Conservation (phyloP, 2,329 filamentous ascomycete species). For the Penicillium sumatraense region DNA sequence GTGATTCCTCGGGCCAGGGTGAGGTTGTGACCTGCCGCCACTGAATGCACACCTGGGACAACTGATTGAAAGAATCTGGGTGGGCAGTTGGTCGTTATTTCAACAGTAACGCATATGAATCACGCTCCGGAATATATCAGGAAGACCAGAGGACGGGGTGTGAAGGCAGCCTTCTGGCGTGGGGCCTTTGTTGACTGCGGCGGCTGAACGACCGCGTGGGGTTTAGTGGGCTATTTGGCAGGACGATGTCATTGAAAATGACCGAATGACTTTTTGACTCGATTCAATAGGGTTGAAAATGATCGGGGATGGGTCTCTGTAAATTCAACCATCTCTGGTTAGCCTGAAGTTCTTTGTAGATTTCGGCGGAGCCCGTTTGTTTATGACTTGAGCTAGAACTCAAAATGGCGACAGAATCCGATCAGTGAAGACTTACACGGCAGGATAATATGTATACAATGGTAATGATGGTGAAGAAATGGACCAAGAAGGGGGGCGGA, state of each 20-base stretch:
- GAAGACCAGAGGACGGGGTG: not conserved
- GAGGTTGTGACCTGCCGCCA: not conserved
- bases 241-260: conserved; percentile 3
- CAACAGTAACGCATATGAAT: not conserved
- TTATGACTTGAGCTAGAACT: conserved; percentile 9
- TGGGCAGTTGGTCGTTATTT: not conserved
- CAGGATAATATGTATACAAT: conserved; percentile 23
- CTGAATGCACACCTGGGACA: not conserved
- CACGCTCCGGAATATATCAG: not conserved
- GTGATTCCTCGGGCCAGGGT: not conserved
- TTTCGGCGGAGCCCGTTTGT: conserved; percentile 8
- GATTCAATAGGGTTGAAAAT: not conserved
- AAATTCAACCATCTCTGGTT: not conserved
- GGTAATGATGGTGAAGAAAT: conserved; percentile 13
- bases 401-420: too few relatives aligned
- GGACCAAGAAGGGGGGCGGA: conserved; percentile 2
- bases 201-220: not conserved
- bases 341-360: conserved; percentile 6
- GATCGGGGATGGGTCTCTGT: conserved; percentile 15
- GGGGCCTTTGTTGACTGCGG: not conserved
- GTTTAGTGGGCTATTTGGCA: not conserved
- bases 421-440: conserved; percentile 31
- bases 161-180: not conserved
- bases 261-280: not conserved
- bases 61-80: not conserved